Base-by-base conservation (phyloP, 768 basidiomycete species). In the Rhodotorula sphaerocarpa region DNA sequence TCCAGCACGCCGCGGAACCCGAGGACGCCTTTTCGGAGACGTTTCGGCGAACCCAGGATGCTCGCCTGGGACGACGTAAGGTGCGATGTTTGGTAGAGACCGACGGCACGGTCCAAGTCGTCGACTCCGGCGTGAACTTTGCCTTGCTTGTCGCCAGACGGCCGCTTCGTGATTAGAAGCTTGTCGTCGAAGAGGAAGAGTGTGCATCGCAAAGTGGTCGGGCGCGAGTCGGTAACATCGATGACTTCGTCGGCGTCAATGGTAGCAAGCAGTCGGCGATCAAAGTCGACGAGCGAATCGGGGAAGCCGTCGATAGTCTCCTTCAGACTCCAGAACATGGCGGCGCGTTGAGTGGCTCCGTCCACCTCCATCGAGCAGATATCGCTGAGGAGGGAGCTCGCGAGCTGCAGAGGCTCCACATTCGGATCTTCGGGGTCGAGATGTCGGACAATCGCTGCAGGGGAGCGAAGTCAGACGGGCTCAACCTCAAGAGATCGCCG, bases 141-240 rank as follows among this genome's bases (percentile, higher is more conserved):
- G 2, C 76, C 77, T 3, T 72, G 71, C 39, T 73, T 57, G 2
- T 72, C 60, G 21, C 69, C 63, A 0, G 72, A 70, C 20, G 76
- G 87, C 31, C 95, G 82, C 77, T 96, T 96, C 50, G 85, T 87
- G 63, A 99, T 83, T 74, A 97, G 80, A 27, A 99, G 78, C 72
- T 89, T 89, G 76, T 99, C 93, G 66, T 91, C 87, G 73, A 99
- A 97, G 50, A 99, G 79, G 74, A 97, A 87, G 33, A 99, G 77
- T 4, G 87, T 88, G 75, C 87, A 92, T 72, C 89, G 86, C 23
- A 93, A 80, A 1, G 81, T 78, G 3, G 77, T 80, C 1, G 72
- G 21, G 60, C 66, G 28, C 53, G 67, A 31, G 78, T 68, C 31
- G 78, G 76, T 3, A 78, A 73, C 41, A 53, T 61, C 39, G 70